Base-by-base conservation (phyloP, 108 stramenopile genomes). In the Parietichytrium sp. region DNA sequence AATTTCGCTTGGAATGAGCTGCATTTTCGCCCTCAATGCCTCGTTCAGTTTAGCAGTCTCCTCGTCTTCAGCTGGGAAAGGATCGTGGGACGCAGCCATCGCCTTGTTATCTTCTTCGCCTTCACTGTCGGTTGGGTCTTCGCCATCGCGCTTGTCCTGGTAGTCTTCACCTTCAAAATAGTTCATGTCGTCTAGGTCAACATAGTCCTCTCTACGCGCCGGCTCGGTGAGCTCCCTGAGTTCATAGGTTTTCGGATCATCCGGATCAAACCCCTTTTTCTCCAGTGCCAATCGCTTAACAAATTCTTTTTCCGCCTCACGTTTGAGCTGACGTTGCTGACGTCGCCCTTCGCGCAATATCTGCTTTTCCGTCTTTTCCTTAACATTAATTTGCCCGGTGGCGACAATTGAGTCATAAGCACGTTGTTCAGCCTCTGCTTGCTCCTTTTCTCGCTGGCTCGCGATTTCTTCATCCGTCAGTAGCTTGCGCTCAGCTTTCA, bases 401-500 rank as follows among this genome's bases (percentile, higher is more conserved):
- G 42, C 30, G 29, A 81, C 38, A n/a, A 54, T 54, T 10, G 61
- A 77, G 72, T 82, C 47, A 13, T 36, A 48, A n/a, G n/a, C n/a
- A 20, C 55, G 38, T 47, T 33, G 36, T 16, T 53, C 16, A 33
- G n/a, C 4, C 26, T n/a, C 80, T 36, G 54, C 33, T 13, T 18
- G 36, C n/a, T 23, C n/a, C 20, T 31, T 12, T 48, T 80, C 53
- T 1, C 77, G 42, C 38, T 81, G 48, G 29, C 26, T 52, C 25
- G 47, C 79, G n/a, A 84, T 4, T 29, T 78, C 83, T 16, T 48
- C 54, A 23, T 29, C 79, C 30, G 38, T 83, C 7, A 80, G 13
- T 31, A 84, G 51, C 4, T 84, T 84, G 6, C 87, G 29, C 54
- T 84, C 51, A 0, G 55, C 23, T 52, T 87, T 55, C 33, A 89